A percentile compares a stretch with the other conserved stretches of the same genome.
Conservation (phyloP, 305 asterid genomes). For the Fraxinus greggii region DNA sequence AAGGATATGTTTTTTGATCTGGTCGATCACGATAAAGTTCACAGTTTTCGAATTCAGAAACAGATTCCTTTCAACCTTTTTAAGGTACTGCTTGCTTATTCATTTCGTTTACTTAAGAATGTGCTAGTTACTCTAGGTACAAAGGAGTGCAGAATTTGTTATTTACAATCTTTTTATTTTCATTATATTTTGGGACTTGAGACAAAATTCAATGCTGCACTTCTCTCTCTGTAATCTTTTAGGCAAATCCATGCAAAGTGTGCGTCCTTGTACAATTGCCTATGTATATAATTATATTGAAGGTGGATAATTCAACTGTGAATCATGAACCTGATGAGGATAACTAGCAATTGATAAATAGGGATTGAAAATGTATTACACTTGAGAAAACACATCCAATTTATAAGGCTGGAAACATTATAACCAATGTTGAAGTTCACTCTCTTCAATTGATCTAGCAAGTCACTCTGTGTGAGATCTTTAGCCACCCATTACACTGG, state of each 20-base stretch:
- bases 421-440: neutral
- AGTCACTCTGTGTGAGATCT: neutral
- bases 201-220: neutral
- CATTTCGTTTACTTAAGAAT: neutral
- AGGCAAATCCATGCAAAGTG: neutral
- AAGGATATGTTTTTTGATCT: conserved; percentile 88
- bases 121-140: neutral
- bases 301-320: neutral
- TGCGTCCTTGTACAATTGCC: neutral
- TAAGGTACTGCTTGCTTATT: conserved; percentile 38
- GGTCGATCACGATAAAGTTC: conserved; percentile 95
- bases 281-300: neutral
- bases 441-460: neutral
- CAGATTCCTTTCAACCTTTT: conserved; percentile 68
- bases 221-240: neutral
- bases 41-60: conserved; percentile 83
- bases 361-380: neutral
- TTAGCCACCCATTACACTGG: neutral
- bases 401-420: neutral
- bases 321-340: neutral
- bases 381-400: neutral
- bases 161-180: neutral
- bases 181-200: neutral
- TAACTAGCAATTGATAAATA: neutral
- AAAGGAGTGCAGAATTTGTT: neutral